These are phyloP conservation scores for Cyclocybe cylindracea DNA, from an alignment of 768 basidiomycete species.

Conservation along the genomic window DNA sequence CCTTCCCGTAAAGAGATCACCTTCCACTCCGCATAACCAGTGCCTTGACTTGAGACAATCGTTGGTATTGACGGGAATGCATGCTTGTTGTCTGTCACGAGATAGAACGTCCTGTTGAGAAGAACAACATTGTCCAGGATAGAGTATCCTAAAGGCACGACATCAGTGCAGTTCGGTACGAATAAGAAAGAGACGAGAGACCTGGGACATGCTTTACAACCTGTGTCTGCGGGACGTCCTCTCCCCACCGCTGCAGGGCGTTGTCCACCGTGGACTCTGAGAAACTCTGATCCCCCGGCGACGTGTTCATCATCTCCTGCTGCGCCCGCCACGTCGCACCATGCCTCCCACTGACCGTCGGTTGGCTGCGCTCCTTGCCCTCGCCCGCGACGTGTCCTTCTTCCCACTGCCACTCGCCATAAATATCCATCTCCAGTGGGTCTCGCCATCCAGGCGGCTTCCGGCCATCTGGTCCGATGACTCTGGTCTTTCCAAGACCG, in stretches of 20 bases:
- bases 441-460: constrained; percentile 56
- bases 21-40: constrained; percentile 55
- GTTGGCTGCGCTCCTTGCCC: constrained; percentile 48
- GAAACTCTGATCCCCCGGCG: constrained; percentile 23
- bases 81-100: constrained; percentile 68
- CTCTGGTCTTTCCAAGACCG: constrained; percentile 37
- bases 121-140: constrained; percentile 81
- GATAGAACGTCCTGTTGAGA: constrained; percentile 69
- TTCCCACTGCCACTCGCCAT: constrained; percentile 72
- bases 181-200: constrained; percentile 25
- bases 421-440: constrained; percentile 59
- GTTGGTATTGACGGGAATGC: constrained; percentile 58
- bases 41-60: constrained; percentile 47
- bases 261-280: constrained; percentile 47
- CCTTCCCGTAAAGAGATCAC: constrained; percentile 55
- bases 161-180: background rate
- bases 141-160: constrained; percentile 63
- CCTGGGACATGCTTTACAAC: constrained; percentile 68
- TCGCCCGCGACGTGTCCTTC: constrained; percentile 59
- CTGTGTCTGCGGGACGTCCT: constrained; percentile 54
- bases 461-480: constrained; percentile 47
- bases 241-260: constrained; percentile 57
- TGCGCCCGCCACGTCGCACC: constrained; percentile 45
- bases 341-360: constrained; percentile 39
- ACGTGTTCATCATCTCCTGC: constrained; percentile 22